Evolutionary conservation across 805 yeast species (phyloP).

Genomic region (Metschnikowia arizonensis): DNA sequence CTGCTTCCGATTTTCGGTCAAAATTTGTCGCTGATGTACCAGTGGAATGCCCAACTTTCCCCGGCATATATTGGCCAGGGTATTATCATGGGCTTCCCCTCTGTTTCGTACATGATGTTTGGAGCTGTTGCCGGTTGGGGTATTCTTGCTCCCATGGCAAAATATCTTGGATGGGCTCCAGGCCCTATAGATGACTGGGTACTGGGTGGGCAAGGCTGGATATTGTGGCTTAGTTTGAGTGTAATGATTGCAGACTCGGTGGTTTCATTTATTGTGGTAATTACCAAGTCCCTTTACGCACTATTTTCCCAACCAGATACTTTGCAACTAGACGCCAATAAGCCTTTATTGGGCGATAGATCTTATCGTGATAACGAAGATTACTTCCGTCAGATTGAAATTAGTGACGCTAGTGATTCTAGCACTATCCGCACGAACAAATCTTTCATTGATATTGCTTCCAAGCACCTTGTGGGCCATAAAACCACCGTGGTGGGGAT

Average conservation of each 20-base stretch:
- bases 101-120: slow-evolving; percentile 84
- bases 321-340: background rate
- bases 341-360: background rate
- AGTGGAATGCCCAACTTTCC: slow-evolving; percentile 91
- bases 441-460: slow-evolving; percentile 14
- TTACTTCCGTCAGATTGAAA: background rate
- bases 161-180: slow-evolving; percentile 75
- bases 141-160: slow-evolving; percentile 76
- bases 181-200: slow-evolving; percentile 92
- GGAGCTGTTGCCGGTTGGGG: slow-evolving; percentile 94
- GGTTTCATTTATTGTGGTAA: slow-evolving; percentile 68
- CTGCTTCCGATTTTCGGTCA: slow-evolving; percentile 74
- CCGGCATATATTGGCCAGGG: slow-evolving; percentile 99
- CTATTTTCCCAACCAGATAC: background rate
- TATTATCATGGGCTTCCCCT: slow-evolving; percentile 91
- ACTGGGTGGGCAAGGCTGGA: slow-evolving; percentile 95
- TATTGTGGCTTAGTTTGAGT: slow-evolving; percentile 86
- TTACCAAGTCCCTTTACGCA: slow-evolving; percentile 38
- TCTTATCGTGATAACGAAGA: background rate
- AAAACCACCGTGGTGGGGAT: slow-evolving; percentile 57
- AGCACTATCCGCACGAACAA: background rate
- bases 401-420: slow-evolving; percentile 1
- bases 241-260: slow-evolving; percentile 92
- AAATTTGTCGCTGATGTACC: slow-evolving; percentile 54
- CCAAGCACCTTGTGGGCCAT: slow-evolving; percentile 45